Conservation (phyloP, 257 asterid genomes). For the Solanum commersonii region DNA sequence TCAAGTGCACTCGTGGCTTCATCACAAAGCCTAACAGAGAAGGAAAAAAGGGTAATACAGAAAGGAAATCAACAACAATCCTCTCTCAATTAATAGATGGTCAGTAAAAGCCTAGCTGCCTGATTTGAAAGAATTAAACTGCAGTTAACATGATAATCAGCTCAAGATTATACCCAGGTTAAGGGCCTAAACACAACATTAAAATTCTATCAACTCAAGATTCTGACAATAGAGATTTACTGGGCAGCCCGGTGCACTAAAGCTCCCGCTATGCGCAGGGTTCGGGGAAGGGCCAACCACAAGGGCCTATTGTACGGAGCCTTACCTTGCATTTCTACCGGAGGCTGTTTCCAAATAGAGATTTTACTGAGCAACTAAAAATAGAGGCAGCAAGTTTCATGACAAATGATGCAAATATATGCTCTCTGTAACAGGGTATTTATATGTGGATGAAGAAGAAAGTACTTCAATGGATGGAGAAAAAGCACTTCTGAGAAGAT, state of each 20-base stretch:
- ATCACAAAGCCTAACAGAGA: constrained; percentile 72
- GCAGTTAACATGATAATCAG: neutral
- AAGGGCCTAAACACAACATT: neutral
- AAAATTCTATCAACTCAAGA: neutral
- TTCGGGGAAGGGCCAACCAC: neutral
- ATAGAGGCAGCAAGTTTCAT: neutral
- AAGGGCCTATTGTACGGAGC: neutral
- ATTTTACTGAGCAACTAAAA: neutral
- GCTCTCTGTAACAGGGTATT: neutral
- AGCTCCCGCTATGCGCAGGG: neutral
- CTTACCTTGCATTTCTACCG: neutral
- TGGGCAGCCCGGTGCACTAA: neutral
- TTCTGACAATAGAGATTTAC: neutral
- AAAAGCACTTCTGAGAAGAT: neutral
- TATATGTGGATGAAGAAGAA: neutral
- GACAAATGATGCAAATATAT: neutral
- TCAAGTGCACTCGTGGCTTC: constrained; percentile 99
- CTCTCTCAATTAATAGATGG: neutral
- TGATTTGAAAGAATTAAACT: neutral
- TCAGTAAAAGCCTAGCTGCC: neutral
- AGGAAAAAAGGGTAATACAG: neutral
- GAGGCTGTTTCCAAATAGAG: neutral
- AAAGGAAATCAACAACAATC: neutral
- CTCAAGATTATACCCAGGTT: neutral
- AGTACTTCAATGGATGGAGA: neutral